A percentile compares a stretch with the other conserved stretches of the same genome.
phyloP scores from a whole-genome alignment of 768 basidiomycete species.

The Neoboletus brunneissimus region DNA sequence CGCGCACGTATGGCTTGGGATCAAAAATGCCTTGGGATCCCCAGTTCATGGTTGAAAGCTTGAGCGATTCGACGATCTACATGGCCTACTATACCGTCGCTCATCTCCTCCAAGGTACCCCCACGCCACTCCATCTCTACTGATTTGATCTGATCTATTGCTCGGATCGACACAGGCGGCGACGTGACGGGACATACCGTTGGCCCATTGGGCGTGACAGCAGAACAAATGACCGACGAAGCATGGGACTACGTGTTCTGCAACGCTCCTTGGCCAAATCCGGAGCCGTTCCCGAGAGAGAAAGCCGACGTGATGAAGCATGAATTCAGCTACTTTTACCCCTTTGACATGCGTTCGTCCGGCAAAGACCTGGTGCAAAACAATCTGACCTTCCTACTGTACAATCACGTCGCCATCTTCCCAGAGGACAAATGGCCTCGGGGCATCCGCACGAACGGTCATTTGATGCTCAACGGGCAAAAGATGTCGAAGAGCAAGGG shows the following conservation, averaged over 20 bases:
- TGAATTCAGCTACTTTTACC: constrained; percentile 96
- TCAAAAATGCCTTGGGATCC: constrained; percentile 97
- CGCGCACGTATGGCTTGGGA: constrained; percentile 94
- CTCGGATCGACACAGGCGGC: constrained; percentile 42
- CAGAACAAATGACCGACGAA: constrained; percentile 96
- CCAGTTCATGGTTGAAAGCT: constrained; percentile 91
- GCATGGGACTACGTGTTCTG: constrained; percentile 94
- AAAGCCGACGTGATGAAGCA: constrained; percentile 84
- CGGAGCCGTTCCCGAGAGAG: constrained; percentile 64
- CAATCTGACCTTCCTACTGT: constrained; percentile 90
- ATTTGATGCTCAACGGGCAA: constrained; percentile 94
- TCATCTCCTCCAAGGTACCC: constrained; percentile 82
- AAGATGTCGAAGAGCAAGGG: constrained; percentile 99
- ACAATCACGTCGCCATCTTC: constrained; percentile 95
- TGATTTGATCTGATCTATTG: constrained; percentile 8
- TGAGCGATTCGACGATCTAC: constrained; percentile 98
- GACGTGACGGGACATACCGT: constrained; percentile 75
- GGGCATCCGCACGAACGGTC: constrained; percentile 93
- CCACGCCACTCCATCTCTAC: too few relatives aligned
- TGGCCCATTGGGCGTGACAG: constrained; percentile 80
- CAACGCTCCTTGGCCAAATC: constrained; percentile 69
- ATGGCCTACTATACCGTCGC: constrained; percentile 98
- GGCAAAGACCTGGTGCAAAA: constrained; percentile 97
- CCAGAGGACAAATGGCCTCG: constrained; percentile 82
- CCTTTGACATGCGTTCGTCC: constrained; percentile 96